Base-by-base conservation (phyloP, 164 flowering plant genomes). In the Houttuynia cordata region DNA sequence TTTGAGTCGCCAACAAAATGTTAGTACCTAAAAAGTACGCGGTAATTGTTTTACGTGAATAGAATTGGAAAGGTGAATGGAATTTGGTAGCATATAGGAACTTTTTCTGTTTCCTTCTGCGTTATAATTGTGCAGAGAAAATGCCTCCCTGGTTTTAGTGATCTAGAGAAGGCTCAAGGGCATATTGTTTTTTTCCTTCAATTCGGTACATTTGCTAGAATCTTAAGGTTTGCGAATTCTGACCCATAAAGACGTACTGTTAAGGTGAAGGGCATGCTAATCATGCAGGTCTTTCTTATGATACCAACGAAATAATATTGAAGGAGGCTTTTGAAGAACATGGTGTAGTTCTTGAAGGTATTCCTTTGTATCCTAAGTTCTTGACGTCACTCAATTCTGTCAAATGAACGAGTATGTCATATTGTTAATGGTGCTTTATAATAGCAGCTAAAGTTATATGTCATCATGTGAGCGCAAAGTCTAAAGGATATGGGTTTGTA, bases 401-500 rank as follows among this genome's bases (percentile, higher is more conserved):
- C 24, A 39, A 14, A 50, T 37, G 62, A 34, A 17, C 14, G 17
- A 25, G 37, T 23, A 39, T 7, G 17, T 19, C 17, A 51, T 61
- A 7, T 20, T 24, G 41, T 19, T 34, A 39, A 55, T 24, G 7
- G 3, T 3, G 51, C 65, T 25, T 51, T 24, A 0, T 17, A 53
- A 39, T 62, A 12, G 40, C 83, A 84, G 95, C 80, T 39, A 79
- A 74, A 63, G 85, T 84, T 23, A 80, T 84, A 60, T 83, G 90
- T 68, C 73, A 84, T 75, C 84, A 58, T 58, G 63, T 56, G 56
- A 79, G 71, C 63, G 81, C 81, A 53, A 75, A 73, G 69, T 87
- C 90, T 15, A 81, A 76, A 73, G 88, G 86, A 14, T 87, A 70
- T 72, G 94, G 88, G 22, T 87, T 87, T 74, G 83, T 87, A 58